Evolutionary conservation across 257 asterid species (phyloP), one percentile per base, ranked within the genome.

Genomic region (Solanum boliviense): DNA sequence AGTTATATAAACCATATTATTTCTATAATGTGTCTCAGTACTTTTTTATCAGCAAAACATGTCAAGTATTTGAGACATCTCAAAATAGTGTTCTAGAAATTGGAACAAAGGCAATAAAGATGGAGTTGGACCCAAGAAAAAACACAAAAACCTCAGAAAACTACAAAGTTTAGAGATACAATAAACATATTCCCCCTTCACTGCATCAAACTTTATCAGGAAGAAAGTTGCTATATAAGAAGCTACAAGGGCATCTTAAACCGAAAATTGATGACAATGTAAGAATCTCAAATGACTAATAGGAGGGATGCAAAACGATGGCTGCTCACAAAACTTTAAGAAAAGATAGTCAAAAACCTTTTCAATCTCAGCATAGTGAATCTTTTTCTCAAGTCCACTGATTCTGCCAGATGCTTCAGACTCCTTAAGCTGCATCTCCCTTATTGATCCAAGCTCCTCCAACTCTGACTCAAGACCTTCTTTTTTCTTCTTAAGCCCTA

Each of bases 361-460:
- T 90, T 97, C 99, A 81, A 97, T 97, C 90, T 96, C 99, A 71
- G 99, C 95, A 89, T 97, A 97, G 87, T 97, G 99, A 85, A 95
- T 97, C 92, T 97, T 94, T 95, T 96, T 97, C 90, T 97, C 99
- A 88, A 96, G 98, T 87, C 99, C 98, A 85, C 99, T 97, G 87
- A 95, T 95, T 91, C 93, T 95, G 65, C 98, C 99, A 71, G 99
- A 95, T 87, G 96, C 96, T 91, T 95, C 99, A 60, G 99, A 97
- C 91, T 94, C 99, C 93, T 93, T 95, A 38, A 96, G 99, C 92
- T 97, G 98, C 98, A 97, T 92, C 88, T 97, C 99, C 92, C 99
- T 93, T 89, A 97, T 93, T 87, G 99, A 96, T 78, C 99, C 99
- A 89, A 97, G 98, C 91, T 94, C 94, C 92, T 94, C 98, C 93